These are phyloP conservation scores for Meyerozyma guilliermondii DNA, from an alignment of 1,139 yeast genomes.

Conservation along the genomic window DNA sequence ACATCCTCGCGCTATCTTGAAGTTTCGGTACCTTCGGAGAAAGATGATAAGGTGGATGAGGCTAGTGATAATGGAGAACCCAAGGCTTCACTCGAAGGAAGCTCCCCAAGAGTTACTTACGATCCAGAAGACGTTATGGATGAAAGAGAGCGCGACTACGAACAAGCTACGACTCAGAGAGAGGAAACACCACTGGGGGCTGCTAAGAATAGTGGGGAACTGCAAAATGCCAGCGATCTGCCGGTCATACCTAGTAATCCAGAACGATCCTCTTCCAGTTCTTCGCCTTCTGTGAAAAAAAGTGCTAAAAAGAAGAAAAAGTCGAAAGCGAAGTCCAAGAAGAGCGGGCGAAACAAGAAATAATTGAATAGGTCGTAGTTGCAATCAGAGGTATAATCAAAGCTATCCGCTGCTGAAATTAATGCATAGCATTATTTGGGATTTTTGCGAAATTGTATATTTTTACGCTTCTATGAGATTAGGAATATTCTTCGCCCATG, in stretches of 20 bases:
- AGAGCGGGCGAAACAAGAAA: background rate
- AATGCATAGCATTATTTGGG: background rate
- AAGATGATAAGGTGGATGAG: constrained; percentile 6
- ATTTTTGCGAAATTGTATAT: background rate
- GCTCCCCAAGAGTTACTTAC: constrained; percentile 24
- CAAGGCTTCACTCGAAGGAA: background rate
- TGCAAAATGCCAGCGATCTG: background rate
- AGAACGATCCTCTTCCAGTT: background rate
- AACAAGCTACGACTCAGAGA: constrained; percentile 12
- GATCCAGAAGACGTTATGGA: constrained; percentile 40
- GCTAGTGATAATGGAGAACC: constrained; percentile 9
- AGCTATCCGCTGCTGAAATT: too few relatives aligned
- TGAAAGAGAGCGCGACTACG: constrained; percentile 33
- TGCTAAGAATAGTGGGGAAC: too few relatives aligned
- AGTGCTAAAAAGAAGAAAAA: background rate
- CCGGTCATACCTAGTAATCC: background rate
- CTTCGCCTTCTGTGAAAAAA: background rate
- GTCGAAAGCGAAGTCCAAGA: background rate
- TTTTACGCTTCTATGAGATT: background rate
- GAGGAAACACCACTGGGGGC: background rate
- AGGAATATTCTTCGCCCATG: background rate
- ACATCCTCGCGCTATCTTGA: constrained; percentile 6
- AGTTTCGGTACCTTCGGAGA: background rate
- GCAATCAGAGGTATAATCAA: too few relatives aligned
- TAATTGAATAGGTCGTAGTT: background rate